Percentiles rank a stretch among this genome's conserved stretches.
These are phyloP conservation scores for Microdochium trichocladiopsis DNA, from an alignment of 2,329 filamentous ascomycete species.

Conservation along the genomic window DNA sequence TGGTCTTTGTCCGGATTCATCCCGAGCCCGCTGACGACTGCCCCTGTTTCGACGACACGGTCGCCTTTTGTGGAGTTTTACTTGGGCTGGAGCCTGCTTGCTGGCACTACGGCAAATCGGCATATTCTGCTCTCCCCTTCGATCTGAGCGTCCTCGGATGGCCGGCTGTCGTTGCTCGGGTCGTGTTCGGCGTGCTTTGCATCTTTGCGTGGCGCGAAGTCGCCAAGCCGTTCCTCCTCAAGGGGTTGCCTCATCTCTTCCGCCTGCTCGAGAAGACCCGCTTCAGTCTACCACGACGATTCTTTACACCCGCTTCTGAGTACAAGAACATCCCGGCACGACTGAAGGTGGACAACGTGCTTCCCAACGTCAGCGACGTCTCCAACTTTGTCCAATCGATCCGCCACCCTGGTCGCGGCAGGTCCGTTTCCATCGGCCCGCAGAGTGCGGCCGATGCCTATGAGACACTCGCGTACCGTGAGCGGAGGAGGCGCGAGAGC, in stretches of 20 bases:
- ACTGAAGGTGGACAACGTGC: slow-evolving; percentile 71
- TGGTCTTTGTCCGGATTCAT: slow-evolving; percentile 78
- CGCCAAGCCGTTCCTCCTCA: slow-evolving; percentile 79
- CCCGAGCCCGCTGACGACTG: slow-evolving; percentile 96
- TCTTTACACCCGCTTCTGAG: slow-evolving; percentile 85
- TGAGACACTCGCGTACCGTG: slow-evolving; percentile 87
- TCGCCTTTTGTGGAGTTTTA: slow-evolving; percentile 85
- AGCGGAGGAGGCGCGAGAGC: slow-evolving; percentile 52
- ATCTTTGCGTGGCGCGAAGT: slow-evolving; percentile 87
- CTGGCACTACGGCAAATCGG: slow-evolving; percentile 69
- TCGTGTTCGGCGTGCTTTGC: slow-evolving; percentile 72
- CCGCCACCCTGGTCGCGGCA: slow-evolving; percentile 66
- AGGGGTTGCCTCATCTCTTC: slow-evolving; percentile 76
- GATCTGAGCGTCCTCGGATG: slow-evolving; percentile 60
- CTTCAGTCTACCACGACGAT: slow-evolving; percentile 74
- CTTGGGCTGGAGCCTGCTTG: slow-evolving; percentile 77
- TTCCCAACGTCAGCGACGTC: slow-evolving; percentile 84
- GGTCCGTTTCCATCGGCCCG: slow-evolving; percentile 84
- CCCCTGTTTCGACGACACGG: slow-evolving; percentile 93
- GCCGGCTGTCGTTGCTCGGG: slow-evolving; percentile 54
- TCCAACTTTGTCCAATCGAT: slow-evolving; percentile 77
- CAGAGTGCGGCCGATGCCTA: slow-evolving; percentile 96
- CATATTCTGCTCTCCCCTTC: slow-evolving; percentile 47
- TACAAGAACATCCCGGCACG: slow-evolving; percentile 77
- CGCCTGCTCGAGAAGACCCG: slow-evolving; percentile 75